Evolutionary conservation across 1,139 yeast genomes (phyloP).

Genomic region (Zygosaccharomyces sapae): DNA sequence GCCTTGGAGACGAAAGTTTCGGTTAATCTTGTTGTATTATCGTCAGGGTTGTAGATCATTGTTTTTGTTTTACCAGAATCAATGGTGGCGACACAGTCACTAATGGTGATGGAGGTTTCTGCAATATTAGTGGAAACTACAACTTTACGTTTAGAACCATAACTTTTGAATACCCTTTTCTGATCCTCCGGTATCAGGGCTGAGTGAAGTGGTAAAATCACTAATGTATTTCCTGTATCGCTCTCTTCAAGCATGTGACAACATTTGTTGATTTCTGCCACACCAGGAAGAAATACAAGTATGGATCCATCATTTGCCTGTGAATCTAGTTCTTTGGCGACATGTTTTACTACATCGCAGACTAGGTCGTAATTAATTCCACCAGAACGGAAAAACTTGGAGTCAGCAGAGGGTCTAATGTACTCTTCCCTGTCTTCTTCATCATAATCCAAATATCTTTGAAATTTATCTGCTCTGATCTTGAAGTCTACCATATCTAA

Average conservation of each 20-base stretch:
- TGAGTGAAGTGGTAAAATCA: conserved; percentile 75
- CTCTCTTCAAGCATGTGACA: conserved; percentile 34
- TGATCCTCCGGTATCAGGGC: conserved; percentile 83
- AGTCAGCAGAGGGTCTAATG: conserved; percentile 56
- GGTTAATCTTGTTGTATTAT: conserved; percentile 65
- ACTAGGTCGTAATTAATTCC: conserved; percentile 71
- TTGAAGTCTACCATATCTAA: conserved; percentile 52
- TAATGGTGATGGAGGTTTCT: conserved; percentile 85
- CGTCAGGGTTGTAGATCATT: conserved; percentile 60
- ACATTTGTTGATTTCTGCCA: conserved; percentile 74
- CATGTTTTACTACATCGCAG: conserved; percentile 48
- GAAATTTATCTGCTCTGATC: conserved; percentile 35
- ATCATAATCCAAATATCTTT: conserved; percentile 19
- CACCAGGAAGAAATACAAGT: conserved; percentile 83
- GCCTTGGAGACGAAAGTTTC: conserved; percentile 91
- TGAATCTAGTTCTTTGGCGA: conserved; percentile 45
- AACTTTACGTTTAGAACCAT: conserved; percentile 59
- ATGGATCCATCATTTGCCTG: conserved; percentile 63
- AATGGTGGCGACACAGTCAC: conserved; percentile 89
- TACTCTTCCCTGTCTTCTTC: conserved; percentile 24
- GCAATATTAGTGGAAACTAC: conserved; percentile 90
- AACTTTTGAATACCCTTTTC: conserved; percentile 62
- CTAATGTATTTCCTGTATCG: conserved; percentile 29
- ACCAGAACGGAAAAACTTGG: conserved; percentile 59
- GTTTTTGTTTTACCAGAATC: conserved; percentile 86